Evolutionary conservation across 495 filamentous ascomycete species (phyloP).

Genomic region (Xylaria nigripes): DNA sequence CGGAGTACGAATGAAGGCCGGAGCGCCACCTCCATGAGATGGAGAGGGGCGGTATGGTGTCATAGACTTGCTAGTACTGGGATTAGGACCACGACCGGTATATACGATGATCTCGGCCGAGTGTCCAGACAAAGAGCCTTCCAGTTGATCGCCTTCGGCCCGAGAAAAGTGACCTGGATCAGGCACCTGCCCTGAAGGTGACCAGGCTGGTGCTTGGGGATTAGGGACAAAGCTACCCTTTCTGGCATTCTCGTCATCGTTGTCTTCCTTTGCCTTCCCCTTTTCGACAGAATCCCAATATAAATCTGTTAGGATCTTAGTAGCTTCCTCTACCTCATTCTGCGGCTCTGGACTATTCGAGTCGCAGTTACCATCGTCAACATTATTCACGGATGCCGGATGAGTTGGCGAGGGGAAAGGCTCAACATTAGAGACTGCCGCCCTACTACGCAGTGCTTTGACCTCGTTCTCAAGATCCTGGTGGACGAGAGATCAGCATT

Average conservation of each 20-base stretch:
- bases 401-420: neutral
- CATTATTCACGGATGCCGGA: constrained; percentile 8
- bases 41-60: constrained; percentile 1
- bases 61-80: neutral
- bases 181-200: neutral
- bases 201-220: constrained; percentile 8
- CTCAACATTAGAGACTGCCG: neutral
- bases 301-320: no score
- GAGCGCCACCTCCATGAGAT: neutral
- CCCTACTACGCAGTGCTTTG: constrained; percentile 4
- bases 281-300: no score
- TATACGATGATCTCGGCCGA: constrained; percentile 9
- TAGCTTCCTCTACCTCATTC: neutral
- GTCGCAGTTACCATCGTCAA: neutral
- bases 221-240: constrained; percentile 5
- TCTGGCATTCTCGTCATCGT: neutral
- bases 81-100: neutral
- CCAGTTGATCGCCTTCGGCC: neutral
- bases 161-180: neutral
- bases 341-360: neutral
- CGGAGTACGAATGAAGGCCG: constrained; percentile 5
- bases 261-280: neutral
- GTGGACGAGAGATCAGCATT: neutral
- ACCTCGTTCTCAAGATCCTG: constrained; percentile 9
- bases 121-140: constrained; percentile 1